Base-by-base conservation (phyloP, 768 basidiomycete species). In the Sarcodon aspratus region DNA sequence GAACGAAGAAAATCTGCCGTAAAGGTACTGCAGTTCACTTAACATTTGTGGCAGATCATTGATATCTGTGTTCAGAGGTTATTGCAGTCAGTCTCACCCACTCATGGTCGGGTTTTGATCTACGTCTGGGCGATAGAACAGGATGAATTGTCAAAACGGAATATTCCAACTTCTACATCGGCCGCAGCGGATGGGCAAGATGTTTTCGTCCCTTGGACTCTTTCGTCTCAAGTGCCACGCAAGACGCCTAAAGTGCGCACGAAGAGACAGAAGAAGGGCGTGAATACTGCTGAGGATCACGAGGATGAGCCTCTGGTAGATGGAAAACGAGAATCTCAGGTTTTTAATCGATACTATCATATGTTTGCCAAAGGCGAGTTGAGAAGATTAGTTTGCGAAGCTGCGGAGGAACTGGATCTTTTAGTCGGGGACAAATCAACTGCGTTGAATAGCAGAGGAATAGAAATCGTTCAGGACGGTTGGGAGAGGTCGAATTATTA, bases 71-170 rank as follows among this genome's bases (percentile, higher is more conserved):
- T 37, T 6, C 52, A 89, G 83, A 70, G 76, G 47, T 68, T 90
- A 13, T 61, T 91, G 17, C 70, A 78, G 55, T 69, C 71, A 21
- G 79, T 92, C 35, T 81, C 82, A 0, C 72, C 82, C 1, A 47
- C 55, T 1, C 80, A 87, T 54, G 90, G 92, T 8, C 81, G 90
- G 9, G 67, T 91, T 36, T 68, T 99, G 48, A 83, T 98, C 53
- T 96, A 96, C 55, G 96, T 98, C 33, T 99, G 96, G 96, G 93
- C 95, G 1, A 76, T 86, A 51, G 92, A 97, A 57, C 96, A 99
- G 67, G 90, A 95, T 50, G 75, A 78, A 31, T 65, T 80, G 7
- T 93, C 91, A 1, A 93, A 87, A 60, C 76, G 93, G 33, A 68
- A 62, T 50, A 79, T 95, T 33, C 66, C 70, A 6, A 52, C 54